phyloP scores from a whole-genome alignment of 1,139 yeast genomes.

The Lodderomyces metapsilosis region DNA sequence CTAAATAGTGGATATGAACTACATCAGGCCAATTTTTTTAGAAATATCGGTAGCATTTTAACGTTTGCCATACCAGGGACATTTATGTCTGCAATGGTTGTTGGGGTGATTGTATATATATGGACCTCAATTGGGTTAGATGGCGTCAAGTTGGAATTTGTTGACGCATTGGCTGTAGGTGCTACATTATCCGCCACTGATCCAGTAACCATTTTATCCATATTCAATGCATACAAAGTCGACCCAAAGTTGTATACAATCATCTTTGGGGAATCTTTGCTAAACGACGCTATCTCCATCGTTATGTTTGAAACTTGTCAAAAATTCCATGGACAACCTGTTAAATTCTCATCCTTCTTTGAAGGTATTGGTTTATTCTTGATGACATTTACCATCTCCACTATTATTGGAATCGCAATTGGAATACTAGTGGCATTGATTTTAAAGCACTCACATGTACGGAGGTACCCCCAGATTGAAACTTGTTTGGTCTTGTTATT shows the following conservation, averaged over 20 bases:
- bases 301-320: conserved; percentile 99
- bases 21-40: conserved; percentile 92
- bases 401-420: conserved; percentile 82
- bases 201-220: conserved; percentile 94
- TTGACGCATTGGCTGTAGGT: conserved; percentile 95
- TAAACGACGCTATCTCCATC: conserved; percentile 97
- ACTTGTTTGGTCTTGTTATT: conserved; percentile 86
- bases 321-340: conserved; percentile 83
- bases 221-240: conserved; percentile 95
- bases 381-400: conserved; percentile 91
- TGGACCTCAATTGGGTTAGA: conserved; percentile 95
- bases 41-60: conserved; percentile 86
- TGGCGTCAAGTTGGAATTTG: conserved; percentile 82
- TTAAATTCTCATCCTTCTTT: conserved; percentile 73
- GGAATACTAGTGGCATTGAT: conserved; percentile 89
- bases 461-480: conserved; percentile 95
- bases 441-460: conserved; percentile 86
- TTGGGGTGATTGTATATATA: conserved; percentile 78
- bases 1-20: conserved; percentile 94
- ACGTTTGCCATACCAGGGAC: conserved; percentile 98
- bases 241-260: conserved; percentile 97
- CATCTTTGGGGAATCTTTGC: conserved; percentile 91
- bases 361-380: conserved; percentile 93
- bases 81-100: conserved; percentile 82
- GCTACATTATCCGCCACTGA: conserved; percentile 98